These are phyloP conservation scores for Salix koriyanagi DNA, from an alignment of 345 rosid species.

Conservation along the genomic window DNA sequence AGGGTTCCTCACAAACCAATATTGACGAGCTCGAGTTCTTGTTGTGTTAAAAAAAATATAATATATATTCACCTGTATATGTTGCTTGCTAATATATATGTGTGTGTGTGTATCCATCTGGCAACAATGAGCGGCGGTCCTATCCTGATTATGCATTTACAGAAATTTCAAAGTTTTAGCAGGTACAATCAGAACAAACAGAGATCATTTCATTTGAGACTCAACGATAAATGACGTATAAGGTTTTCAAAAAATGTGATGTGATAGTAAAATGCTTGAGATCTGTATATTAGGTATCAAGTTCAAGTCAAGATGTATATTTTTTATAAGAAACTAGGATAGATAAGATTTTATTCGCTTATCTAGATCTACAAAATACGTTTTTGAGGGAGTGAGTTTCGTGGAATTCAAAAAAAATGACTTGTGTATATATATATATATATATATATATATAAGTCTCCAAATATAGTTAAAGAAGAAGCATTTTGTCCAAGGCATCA, in stretches of 20 bases:
- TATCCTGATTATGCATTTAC: not conserved
- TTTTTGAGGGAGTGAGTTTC: accelerated
- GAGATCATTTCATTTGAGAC: not conserved
- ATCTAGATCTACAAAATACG: too few relatives aligned
- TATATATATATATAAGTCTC: not conserved
- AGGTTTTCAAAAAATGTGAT: not conserved
- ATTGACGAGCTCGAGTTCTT: not conserved
- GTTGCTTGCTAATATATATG: too few relatives aligned
- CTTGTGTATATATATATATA: too few relatives aligned
- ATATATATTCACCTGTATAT: not conserved
- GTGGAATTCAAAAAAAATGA: not conserved
- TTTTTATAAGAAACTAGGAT: too few relatives aligned
- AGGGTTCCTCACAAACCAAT: not conserved
- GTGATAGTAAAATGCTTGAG: accelerated
- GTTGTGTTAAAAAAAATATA: not conserved
- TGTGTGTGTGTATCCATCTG: not conserved
- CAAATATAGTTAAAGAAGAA: not conserved
- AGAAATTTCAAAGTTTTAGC: not conserved
- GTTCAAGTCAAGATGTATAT: too few relatives aligned
- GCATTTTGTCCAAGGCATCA: not conserved
- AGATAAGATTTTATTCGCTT: accelerated
- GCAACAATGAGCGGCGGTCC: too few relatives aligned
- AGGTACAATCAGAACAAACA: not conserved
- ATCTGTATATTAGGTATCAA: accelerated
- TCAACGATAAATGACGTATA: not conserved